Evolutionary conservation across 108 stramenopile species (phyloP).

Genomic region (Stephanodiscus triporus): DNA sequence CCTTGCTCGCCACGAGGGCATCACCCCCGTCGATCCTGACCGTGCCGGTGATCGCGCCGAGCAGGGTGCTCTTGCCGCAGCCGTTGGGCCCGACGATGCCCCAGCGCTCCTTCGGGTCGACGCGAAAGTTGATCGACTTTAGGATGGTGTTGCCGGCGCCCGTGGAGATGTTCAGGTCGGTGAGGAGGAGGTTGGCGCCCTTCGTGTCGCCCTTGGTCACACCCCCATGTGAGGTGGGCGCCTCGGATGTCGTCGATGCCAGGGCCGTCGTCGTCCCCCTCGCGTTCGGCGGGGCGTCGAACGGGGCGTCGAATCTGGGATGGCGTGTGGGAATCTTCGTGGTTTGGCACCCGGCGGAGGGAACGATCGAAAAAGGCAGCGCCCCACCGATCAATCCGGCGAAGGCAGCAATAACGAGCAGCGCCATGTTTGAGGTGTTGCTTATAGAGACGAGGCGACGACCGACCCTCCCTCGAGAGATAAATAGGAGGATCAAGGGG

Average conservation of each 20-base stretch:
- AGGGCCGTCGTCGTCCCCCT: neutral
- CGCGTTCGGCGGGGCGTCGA: neutral
- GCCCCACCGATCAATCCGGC: neutral
- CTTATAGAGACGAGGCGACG: too few relatives aligned
- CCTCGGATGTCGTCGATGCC: conserved; percentile 8
- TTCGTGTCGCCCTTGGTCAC: conserved; percentile 68
- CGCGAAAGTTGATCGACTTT: conserved; percentile 66
- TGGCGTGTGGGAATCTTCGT: neutral
- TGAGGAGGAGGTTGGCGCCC: conserved; percentile 75
- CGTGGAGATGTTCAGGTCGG: conserved; percentile 67
- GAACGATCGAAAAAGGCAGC: neutral
- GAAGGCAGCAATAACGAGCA: neutral
- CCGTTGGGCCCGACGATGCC: conserved; percentile 63
- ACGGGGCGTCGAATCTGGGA: neutral
- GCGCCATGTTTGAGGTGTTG: neutral
- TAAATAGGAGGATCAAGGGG: neutral
- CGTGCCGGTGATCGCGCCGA: conserved; percentile 67
- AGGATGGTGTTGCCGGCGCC: conserved; percentile 64
- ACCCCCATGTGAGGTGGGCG: conserved; percentile 19
- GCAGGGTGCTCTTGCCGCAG: conserved; percentile 44
- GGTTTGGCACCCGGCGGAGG: neutral
- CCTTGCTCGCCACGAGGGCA: conserved; percentile 60
- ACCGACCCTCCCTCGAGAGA: too few relatives aligned
- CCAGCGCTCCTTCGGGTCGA: conserved; percentile 78
- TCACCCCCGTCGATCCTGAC: conserved; percentile 65